Evolutionary conservation across 2,329 filamentous ascomycete species (phyloP), one percentile per base, ranked within the genome.

Genomic region (Penicillium palitans): DNA sequence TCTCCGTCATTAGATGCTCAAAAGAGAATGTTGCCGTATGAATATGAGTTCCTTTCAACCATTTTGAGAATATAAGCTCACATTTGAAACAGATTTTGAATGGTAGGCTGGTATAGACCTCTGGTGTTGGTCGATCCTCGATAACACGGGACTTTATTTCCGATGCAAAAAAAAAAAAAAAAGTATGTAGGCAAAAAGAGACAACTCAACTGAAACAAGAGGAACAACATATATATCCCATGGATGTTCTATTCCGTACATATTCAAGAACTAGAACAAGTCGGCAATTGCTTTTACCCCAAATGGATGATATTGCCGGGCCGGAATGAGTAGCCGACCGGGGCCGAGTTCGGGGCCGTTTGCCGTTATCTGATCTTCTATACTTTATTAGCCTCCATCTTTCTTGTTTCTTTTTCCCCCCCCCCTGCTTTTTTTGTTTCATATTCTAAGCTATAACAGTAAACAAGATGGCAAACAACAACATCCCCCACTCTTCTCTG

Each of bases 21-120:
- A 44, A 47, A 55, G 33, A 53, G 53, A 29, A 59, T 57, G 50
- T 45, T 62, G 47, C 56, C 46, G 62, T 61, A 55, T 31, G 39
- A 13, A 27, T 52, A 33, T 24, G 13, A 21, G 3, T 9, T 41
- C 10, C n/a, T 37, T 33, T 29, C 9, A 25, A 44, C 1, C n/a
- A 13, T 24, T n/a, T 39, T 24, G 27, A 35, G 27, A 21, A 33
- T 19, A 15, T 21, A 19, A 19, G 27, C 52, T 50, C 4, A 55
- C 15, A 21, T 24, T 15, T 15, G 27, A 33, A 31, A 13, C 21
- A 35, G 40, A 13, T 45, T 52, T 52, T 45, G 19, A 39, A 35
- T 24, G 10, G 21, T 6, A 19, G 24, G 3, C 33, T 17, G 9
- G 27, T n/a, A 37, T 9, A 35, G 25, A 45, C 17, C 24, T 45